Percentiles rank a stretch among this genome's conserved stretches.
phyloP scores from a whole-genome alignment of 2,329 filamentous ascomycete genomes.

The Penicillium sp. region DNA sequence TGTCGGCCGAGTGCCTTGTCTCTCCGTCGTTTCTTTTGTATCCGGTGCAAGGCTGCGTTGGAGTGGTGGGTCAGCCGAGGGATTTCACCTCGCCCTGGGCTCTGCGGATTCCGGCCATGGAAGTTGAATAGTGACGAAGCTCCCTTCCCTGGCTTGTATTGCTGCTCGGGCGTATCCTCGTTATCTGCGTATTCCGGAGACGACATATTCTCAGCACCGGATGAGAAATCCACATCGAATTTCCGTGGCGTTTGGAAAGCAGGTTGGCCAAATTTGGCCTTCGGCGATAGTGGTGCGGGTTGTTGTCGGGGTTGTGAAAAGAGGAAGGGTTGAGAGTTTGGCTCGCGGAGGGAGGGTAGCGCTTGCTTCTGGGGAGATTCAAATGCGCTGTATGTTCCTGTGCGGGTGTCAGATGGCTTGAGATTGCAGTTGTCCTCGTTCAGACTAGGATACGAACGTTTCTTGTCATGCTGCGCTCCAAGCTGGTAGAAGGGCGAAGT shows the following conservation, averaged over 20 bases:
- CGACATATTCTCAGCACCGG: constrained; percentile 45
- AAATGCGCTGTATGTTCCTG: constrained; percentile 41
- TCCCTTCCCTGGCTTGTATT: constrained; percentile 32
- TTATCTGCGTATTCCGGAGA: constrained; percentile 46
- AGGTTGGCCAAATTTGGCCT: constrained; percentile 37
- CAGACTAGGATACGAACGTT: constrained; percentile 36
- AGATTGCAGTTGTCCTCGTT: constrained; percentile 1
- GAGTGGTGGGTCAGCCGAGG: constrained; percentile 48
- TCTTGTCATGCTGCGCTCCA: constrained; percentile 42
- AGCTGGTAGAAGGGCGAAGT: constrained; percentile 50
- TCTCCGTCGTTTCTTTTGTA: constrained; percentile 50
- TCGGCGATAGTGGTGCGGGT: constrained; percentile 29
- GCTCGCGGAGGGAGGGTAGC: constrained; percentile 47
- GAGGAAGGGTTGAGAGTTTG: constrained; percentile 49
- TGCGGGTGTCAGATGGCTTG: background rate
- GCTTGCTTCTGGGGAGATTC: constrained; percentile 49
- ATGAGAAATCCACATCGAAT: constrained; percentile 47
- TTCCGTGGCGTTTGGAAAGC: constrained; percentile 51
- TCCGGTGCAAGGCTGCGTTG: constrained; percentile 43
- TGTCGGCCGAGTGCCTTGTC: constrained; percentile 46
- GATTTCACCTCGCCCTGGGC: constrained; percentile 65
- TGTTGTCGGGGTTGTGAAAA: constrained; percentile 43
- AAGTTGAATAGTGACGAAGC: constrained; percentile 39
- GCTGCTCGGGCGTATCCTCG: constrained; percentile 47
- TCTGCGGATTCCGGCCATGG: constrained; percentile 38